A percentile compares a stretch with the other conserved stretches of the same genome.
Evolutionary conservation across 768 basidiomycete species (phyloP).

Genomic region (Ephemerocybe angulata): DNA sequence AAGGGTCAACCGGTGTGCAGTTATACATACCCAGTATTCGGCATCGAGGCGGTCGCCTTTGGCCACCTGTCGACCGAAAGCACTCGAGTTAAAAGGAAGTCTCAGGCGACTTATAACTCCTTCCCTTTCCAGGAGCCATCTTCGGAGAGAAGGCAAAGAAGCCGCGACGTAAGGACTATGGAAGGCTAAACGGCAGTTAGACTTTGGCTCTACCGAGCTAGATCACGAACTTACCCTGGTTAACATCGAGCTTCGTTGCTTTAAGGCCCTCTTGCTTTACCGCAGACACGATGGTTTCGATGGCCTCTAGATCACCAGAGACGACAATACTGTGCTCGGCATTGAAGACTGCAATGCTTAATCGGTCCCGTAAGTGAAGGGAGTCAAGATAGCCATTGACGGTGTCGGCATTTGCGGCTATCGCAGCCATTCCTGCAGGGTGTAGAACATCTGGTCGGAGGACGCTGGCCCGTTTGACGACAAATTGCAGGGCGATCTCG

Average conservation of each 20-base stretch:
- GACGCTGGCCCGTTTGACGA: constrained; percentile 25
- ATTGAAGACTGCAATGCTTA: constrained; percentile 29
- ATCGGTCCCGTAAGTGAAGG: constrained; percentile 17
- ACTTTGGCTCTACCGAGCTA: too few relatives aligned
- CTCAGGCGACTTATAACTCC: constrained; percentile 17
- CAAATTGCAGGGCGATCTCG: constrained; percentile 28
- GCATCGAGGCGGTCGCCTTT: constrained; percentile 18
- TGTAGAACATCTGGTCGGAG: constrained; percentile 23
- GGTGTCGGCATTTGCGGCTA: constrained; percentile 23
- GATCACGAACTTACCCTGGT: constrained; percentile 24
- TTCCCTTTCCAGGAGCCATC: constrained; percentile 26
- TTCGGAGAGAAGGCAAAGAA: constrained; percentile 23
- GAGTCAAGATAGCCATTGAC: constrained; percentile 21
- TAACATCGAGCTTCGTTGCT: constrained; percentile 26
- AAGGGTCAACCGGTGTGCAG: neutral
- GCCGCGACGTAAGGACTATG: constrained; percentile 31
- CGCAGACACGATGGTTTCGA: constrained; percentile 23
- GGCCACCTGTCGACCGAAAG: constrained; percentile 22
- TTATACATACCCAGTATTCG: constrained; percentile 28
- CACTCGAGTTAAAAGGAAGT: constrained; percentile 29
- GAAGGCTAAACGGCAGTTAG: constrained; percentile 23
- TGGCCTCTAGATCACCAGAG: constrained; percentile 26
- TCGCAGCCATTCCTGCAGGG: constrained; percentile 32
- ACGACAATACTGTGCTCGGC: constrained; percentile 25
- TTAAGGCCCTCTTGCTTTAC: constrained; percentile 25